Evolutionary conservation across 257 asterid species (phyloP).

Genomic region (Solanum infundibuliforme): DNA sequence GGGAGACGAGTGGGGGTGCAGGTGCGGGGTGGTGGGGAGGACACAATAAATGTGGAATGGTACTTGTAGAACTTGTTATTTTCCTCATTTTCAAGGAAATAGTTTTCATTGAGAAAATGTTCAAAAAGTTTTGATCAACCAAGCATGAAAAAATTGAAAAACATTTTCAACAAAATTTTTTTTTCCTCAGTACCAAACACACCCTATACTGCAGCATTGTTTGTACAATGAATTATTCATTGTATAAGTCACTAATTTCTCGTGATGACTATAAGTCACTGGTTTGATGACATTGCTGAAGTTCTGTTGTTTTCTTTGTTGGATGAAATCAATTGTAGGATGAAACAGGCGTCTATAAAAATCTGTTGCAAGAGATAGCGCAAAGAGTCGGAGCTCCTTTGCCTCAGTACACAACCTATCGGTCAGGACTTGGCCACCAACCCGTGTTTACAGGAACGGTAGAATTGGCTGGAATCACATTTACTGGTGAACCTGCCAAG

Average conservation of each 20-base stretch:
- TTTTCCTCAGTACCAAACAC: not conserved
- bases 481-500: slow-evolving; percentile 78
- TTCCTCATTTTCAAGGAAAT: not conserved
- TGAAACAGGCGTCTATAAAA: slow-evolving; percentile 82
- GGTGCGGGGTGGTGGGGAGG: not conserved
- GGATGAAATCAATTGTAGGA: slow-evolving; percentile 26
- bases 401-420: slow-evolving; percentile 62
- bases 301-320: not conserved
- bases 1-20: not conserved
- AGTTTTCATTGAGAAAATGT: not conserved
- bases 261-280: not conserved
- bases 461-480: slow-evolving; percentile 65
- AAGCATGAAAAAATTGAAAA: not conserved
- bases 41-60: not conserved
- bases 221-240: not conserved
- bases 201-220: not conserved
- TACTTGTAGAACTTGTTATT: not conserved
- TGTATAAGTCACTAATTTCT: not conserved
- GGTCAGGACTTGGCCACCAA: slow-evolving; percentile 63
- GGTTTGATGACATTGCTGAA: not conserved
- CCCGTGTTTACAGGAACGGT: slow-evolving; percentile 72
- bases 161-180: no score
- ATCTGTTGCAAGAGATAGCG: slow-evolving; percentile 72
- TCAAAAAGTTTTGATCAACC: not conserved
- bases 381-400: slow-evolving; percentile 80